phyloP scores from a whole-genome alignment of 192 early-diverging fungal species.

The Backusella tuberculispora region DNA sequence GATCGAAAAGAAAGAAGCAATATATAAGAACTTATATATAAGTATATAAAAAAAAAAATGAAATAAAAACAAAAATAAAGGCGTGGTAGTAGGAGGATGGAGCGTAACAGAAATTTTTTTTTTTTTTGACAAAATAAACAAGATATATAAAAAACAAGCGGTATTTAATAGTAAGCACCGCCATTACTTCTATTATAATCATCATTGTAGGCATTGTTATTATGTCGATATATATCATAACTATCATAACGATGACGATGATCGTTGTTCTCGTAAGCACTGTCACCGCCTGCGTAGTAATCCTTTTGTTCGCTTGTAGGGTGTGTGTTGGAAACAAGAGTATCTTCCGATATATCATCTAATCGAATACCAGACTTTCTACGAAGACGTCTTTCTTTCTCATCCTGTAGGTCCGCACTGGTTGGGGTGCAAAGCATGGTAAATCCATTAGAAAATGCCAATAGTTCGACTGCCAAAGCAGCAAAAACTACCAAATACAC shows the following conservation, averaged over 20 bases:
- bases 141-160: no score
- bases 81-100: neutral
- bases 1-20: neutral
- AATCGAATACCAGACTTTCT: conserved; percentile 34
- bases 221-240: conserved; percentile 20
- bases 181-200: conserved; percentile 14
- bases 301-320: conserved; percentile 13
- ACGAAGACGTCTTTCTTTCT: conserved; percentile 25
- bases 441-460: conserved; percentile 34
- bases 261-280: neutral
- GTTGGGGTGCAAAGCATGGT: conserved; percentile 29
- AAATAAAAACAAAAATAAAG: neutral
- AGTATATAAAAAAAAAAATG: neutral
- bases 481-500: conserved; percentile 37
- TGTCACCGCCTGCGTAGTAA: conserved; percentile 14
- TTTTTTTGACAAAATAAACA: neutral
- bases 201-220: neutral
- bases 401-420: conserved; percentile 17
- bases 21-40: conserved; percentile 6
- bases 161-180: conserved; percentile 18
- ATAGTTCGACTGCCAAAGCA: conserved; percentile 28
- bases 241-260: conserved; percentile 17
- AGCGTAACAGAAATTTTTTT: neutral
- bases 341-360: conserved; percentile 32
- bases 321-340: neutral